phyloP scores from a whole-genome alignment of 257 asterid species.

The Coffea canephora region DNA sequence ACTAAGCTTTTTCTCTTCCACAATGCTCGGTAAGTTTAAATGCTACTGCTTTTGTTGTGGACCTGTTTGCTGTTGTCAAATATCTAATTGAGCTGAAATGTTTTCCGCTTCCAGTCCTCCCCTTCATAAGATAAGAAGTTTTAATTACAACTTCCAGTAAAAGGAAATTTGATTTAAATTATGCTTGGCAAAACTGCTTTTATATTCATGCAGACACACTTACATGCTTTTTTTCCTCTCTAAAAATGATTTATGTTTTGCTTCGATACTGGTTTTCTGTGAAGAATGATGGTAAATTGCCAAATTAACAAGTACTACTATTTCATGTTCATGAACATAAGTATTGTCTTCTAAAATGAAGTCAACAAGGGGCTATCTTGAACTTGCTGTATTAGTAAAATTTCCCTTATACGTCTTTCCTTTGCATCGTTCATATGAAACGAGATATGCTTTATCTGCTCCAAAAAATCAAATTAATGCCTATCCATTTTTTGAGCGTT shows the following conservation, averaged over 20 bases:
- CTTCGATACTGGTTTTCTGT: neutral
- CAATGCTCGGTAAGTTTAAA: neutral
- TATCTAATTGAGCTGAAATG: neutral
- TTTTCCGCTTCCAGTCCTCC: neutral
- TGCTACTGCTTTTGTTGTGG: neutral
- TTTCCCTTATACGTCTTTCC: neutral
- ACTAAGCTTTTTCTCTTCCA: neutral
- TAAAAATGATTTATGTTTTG: neutral
- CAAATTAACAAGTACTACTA: neutral
- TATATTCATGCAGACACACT: neutral
- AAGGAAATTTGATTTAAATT: neutral
- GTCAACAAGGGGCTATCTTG: neutral
- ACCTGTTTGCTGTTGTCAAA: neutral
- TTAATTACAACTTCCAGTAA: neutral
- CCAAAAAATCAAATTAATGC: neutral
- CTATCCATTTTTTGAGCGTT: too few relatives aligned
- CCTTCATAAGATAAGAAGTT: neutral
- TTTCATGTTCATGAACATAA: neutral
- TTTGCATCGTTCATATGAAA: neutral
- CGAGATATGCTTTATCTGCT: neutral
- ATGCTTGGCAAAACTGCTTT: neutral
- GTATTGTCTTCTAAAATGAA: neutral
- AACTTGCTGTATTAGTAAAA: neutral
- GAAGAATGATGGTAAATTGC: neutral
- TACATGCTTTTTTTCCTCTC: neutral